phyloP scores from a whole-genome alignment of 108 stramenopile species.

The Hondaea fermentalgiana region DNA sequence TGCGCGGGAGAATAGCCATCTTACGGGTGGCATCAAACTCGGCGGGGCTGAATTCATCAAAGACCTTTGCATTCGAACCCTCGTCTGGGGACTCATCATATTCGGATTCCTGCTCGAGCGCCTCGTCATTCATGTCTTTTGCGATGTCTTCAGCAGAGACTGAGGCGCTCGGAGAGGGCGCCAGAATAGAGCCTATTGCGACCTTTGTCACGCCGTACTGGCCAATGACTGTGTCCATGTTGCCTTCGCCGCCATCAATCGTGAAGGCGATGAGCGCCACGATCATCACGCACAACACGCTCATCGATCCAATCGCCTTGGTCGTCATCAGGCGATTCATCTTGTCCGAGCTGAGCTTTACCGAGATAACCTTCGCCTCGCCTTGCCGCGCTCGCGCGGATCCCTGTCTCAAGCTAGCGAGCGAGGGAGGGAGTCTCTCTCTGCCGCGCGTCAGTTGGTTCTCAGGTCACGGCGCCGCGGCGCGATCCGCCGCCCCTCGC shows the following conservation, averaged over 20 bases:
- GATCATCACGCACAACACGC: neutral
- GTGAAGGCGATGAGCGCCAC: neutral
- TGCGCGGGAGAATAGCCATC: neutral
- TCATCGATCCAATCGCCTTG: neutral
- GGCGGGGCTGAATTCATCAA: neutral
- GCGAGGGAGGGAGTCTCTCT: too few species aligned
- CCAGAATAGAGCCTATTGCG: neutral
- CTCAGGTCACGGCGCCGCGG: too few species aligned
- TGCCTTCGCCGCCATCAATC: neutral
- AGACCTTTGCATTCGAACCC: neutral
- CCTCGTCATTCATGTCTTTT: too few species aligned
- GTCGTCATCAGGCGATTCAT: neutral
- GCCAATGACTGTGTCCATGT: neutral
- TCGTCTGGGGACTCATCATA: neutral
- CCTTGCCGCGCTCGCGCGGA: too few species aligned
- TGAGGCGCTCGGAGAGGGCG: too few species aligned
- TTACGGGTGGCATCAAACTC: neutral
- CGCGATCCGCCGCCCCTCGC: too few species aligned
- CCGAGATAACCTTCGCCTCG: neutral
- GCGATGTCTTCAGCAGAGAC: too few species aligned
- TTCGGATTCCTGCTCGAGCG: neutral
- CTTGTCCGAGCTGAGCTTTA: neutral
- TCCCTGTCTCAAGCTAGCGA: too few species aligned
- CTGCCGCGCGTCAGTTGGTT: too few species aligned
- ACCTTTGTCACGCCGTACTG: neutral